Percentiles rank a stretch among this genome's conserved stretches.
These are phyloP conservation scores for Kokia cookei DNA, from an alignment of 441 rosid species.

Conservation along the genomic window DNA sequence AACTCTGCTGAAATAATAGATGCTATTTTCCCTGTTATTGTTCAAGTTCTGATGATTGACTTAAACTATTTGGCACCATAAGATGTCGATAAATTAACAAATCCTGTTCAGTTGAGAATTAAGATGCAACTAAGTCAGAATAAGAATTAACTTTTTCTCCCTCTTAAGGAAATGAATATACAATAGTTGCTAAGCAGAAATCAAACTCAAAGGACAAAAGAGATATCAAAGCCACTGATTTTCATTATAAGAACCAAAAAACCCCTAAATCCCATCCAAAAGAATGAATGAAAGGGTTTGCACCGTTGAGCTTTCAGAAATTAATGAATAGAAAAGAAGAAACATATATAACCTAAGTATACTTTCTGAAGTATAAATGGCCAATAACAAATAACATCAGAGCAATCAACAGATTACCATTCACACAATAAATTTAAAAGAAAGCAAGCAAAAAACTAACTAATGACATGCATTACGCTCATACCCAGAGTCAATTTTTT, in stretches of 20 bases:
- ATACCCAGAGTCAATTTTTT: not conserved
- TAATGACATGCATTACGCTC: not conserved
- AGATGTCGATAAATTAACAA: constrained; percentile 10
- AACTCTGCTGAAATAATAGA: not conserved
- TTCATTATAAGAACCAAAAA: not conserved
- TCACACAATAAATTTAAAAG: not conserved
- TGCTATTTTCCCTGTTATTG: not conserved
- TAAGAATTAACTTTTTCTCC: not conserved
- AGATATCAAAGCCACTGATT: not conserved
- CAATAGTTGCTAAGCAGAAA: not conserved
- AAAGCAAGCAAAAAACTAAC: not conserved
- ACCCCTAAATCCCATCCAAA: not conserved
- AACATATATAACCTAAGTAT: not conserved
- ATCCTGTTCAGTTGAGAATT: constrained; percentile 10
- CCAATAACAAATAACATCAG: not conserved
- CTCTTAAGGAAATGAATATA: not conserved
- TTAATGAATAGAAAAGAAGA: not conserved
- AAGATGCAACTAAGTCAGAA: constrained; percentile 10
- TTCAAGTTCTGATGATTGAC: not conserved
- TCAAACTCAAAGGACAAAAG: not conserved
- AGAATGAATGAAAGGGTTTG: not conserved
- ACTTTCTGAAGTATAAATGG: not conserved
- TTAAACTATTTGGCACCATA: constrained; percentile 12
- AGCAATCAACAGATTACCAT: not conserved
- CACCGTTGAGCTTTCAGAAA: not conserved